Evolutionary conservation across 805 yeast species (phyloP).

Genomic region (Metschnikowia aberdeeniae): DNA sequence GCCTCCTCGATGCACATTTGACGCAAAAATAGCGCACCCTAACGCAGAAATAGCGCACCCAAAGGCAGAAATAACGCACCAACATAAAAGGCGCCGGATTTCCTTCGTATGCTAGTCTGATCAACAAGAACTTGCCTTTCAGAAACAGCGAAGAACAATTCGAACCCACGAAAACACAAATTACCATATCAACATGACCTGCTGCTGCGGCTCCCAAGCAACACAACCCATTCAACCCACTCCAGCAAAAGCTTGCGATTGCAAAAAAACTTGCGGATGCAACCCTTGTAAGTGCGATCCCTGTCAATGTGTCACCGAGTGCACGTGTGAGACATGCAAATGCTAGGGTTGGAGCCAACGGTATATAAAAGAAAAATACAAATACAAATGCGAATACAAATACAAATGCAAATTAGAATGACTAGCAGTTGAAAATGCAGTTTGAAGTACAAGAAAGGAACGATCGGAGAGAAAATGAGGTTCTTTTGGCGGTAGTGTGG

Average conservation of each 20-base stretch:
- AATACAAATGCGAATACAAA: neutral
- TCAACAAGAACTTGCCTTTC: no score
- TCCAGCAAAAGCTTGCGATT: neutral
- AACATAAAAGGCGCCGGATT: neutral
- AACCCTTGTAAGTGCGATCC: slow-evolving; percentile 7
- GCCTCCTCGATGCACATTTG: no score
- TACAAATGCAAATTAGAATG: neutral
- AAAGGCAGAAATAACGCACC: slow-evolving; percentile 7
- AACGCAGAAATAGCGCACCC: neutral
- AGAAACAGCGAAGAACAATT: no score
- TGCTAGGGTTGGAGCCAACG: neutral
- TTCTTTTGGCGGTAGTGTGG: no score
- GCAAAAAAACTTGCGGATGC: slow-evolving; percentile 6
- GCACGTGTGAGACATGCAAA: slow-evolving; percentile 8
- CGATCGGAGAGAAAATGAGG: no score
- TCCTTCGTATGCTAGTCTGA: neutral
- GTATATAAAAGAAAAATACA: neutral
- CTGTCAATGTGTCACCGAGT: slow-evolving; percentile 7
- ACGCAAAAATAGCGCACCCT: no score
- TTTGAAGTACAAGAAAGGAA: no score
- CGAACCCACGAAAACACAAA: neutral
- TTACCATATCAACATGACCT: slow-evolving; percentile 3
- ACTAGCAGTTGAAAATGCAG: no score
- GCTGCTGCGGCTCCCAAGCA: slow-evolving; percentile 5
- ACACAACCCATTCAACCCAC: neutral